phyloP scores from a whole-genome alignment of 495 filamentous ascomycete species.

The Podospora bellae-mahoneyi region DNA sequence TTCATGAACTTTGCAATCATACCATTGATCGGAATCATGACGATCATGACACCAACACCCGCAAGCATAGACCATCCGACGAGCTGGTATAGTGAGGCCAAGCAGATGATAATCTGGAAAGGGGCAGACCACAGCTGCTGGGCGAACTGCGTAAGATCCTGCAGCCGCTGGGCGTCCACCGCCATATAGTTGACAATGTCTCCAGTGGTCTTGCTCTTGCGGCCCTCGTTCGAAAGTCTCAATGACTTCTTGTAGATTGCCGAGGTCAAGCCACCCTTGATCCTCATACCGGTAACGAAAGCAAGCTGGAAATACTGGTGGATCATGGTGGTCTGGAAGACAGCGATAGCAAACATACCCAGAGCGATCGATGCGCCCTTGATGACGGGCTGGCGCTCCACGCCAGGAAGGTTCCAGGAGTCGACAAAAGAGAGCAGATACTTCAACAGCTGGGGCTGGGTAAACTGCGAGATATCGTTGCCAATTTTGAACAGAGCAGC shows the following conservation, averaged over 20 bases:
- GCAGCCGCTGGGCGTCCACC: conserved; percentile 89
- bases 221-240: conserved; percentile 87
- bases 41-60: conserved; percentile 91
- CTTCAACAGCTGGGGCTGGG: conserved; percentile 87
- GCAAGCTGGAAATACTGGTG: conserved; percentile 97
- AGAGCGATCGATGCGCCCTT: conserved; percentile 84
- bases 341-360: conserved; percentile 86
- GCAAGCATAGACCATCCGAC: conserved; percentile 93
- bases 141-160: conserved; percentile 92
- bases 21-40: conserved; percentile 97
- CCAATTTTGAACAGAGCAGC: conserved; percentile 79
- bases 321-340: conserved; percentile 68
- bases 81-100: conserved; percentile 91
- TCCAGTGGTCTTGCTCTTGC: conserved; percentile 86
- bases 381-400: conserved; percentile 68
- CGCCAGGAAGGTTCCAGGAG: conserved; percentile 60
- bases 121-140: conserved; percentile 95
- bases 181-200: conserved; percentile 99
- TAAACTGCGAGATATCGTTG: conserved; percentile 80
- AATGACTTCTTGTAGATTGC: conserved; percentile 91
- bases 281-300: conserved; percentile 94
- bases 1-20: conserved; percentile 92
- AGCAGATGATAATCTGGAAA: conserved; percentile 92
- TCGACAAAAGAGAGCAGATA: conserved; percentile 81
- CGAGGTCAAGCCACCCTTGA: conserved; percentile 83